Conservation (phyloP, 208 protist species). For the Naegleria fowleri region DNA sequence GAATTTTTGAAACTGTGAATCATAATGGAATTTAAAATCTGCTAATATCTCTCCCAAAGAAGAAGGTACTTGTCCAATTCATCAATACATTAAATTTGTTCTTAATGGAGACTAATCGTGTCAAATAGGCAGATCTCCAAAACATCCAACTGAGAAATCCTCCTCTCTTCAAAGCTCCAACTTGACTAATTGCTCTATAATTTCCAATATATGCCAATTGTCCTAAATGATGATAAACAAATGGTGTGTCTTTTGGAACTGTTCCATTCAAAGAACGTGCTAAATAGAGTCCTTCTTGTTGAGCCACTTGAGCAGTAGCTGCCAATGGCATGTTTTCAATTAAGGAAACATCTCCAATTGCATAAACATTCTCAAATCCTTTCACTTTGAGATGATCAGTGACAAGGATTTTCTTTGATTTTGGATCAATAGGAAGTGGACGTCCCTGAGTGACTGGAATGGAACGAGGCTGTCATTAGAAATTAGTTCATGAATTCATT, state of each 20-base stretch:
- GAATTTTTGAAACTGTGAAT: too few relatives aligned
- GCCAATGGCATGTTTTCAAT: conserved; percentile 12
- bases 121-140: conserved; percentile 42
- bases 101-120: conserved; percentile 31
- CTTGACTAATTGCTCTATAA: conserved; percentile 26
- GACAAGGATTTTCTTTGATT: not conserved
- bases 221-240: conserved; percentile 34
- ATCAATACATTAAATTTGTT: conserved; percentile 39
- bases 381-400: conserved; percentile 12
- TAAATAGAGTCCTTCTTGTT: conserved; percentile 39
- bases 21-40: conserved; percentile 37
- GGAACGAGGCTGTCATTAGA: not conserved
- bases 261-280: conserved; percentile 33
- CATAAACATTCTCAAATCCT: conserved; percentile 33
- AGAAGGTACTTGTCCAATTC: conserved; percentile 35
- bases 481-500: too few relatives aligned
- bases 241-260: not conserved
- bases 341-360: conserved; percentile 38
- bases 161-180: not conserved
- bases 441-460: not conserved
- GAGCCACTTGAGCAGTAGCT: conserved; percentile 41
- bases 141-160: conserved; percentile 28
- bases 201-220: conserved; percentile 36
- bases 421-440: not conserved
- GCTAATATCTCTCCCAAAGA: conserved; percentile 26